These are phyloP conservation scores for Onygenales sp. DNA, from an alignment of 2,329 filamentous ascomycete genomes.

Conservation along the genomic window DNA sequence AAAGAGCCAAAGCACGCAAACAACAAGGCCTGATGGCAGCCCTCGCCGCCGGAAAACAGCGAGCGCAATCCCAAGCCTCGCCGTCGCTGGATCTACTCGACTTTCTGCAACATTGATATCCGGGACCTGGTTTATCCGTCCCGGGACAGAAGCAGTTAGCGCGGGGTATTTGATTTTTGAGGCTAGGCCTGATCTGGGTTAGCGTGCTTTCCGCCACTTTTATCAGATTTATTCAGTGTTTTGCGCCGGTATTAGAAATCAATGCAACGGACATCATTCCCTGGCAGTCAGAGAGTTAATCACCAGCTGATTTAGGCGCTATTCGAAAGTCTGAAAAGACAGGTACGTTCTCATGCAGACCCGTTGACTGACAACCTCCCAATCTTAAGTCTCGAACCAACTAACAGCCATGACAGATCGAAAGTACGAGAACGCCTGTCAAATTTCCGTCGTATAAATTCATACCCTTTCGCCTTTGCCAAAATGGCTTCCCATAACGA, in stretches of 20 bases:
- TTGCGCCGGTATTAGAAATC: not conserved
- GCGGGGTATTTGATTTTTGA: slow-evolving; percentile 19
- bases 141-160: slow-evolving; percentile 21
- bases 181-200: not conserved
- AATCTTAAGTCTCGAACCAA: not conserved
- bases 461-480: not conserved
- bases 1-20: slow-evolving; percentile 46
- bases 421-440: not conserved
- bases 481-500: not conserved
- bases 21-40: slow-evolving; percentile 45
- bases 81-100: slow-evolving; percentile 44
- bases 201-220: slow-evolving; percentile 5
- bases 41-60: slow-evolving; percentile 33
- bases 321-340: no score
- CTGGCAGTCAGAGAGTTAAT: no score
- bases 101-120: slow-evolving; percentile 37
- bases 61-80: slow-evolving; percentile 15
- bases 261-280: no score
- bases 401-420: not conserved
- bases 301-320: no score
- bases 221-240: not conserved
- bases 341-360: no score
- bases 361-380: no score
- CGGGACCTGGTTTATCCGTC: slow-evolving; percentile 1
- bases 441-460: not conserved